phyloP scores from a whole-genome alignment of 345 rosid species.

The Arabis hirsuta region DNA sequence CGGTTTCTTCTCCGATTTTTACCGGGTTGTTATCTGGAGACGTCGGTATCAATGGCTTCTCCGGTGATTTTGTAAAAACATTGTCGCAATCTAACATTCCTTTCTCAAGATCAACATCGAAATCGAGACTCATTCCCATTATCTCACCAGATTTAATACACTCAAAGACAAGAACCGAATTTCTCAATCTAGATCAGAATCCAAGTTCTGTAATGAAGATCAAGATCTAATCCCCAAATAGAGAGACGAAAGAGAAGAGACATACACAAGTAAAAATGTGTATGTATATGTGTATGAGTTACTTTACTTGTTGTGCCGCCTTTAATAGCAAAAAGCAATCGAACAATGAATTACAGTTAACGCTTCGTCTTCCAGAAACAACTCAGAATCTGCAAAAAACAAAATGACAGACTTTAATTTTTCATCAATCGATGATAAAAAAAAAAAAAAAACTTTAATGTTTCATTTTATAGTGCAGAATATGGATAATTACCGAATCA shows the following conservation, averaged over 20 bases:
- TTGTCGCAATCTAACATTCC: constrained; percentile 51
- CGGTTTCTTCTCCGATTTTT: constrained; percentile 46
- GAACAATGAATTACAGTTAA: constrained; percentile 41
- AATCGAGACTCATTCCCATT: constrained; percentile 46
- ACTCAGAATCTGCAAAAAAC: constrained; percentile 34
- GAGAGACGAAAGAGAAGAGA: constrained; percentile 32
- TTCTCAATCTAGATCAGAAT: constrained; percentile 30
- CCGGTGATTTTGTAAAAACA: constrained; percentile 41
- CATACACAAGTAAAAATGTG: constrained; percentile 33
- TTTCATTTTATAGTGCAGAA: constrained; percentile 4
- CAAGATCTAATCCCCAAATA: constrained; percentile 33
- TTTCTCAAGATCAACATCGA: constrained; percentile 74
- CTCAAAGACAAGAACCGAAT: constrained; percentile 7
- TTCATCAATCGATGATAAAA: constrained; percentile 2
- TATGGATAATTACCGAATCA: constrained; percentile 44
- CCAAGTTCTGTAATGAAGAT: constrained; percentile 20
- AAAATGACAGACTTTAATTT: constrained; percentile 7
- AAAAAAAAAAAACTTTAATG: constrained; percentile 6
- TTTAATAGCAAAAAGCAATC: constrained; percentile 37
- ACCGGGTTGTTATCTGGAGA: constrained; percentile 40
- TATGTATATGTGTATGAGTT: background rate
- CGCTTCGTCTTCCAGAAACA: constrained; percentile 29
- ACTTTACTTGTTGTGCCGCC: constrained; percentile 28
- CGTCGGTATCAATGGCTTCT: constrained; percentile 40
- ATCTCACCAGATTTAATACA: constrained; percentile 38